Evolutionary conservation across 2,329 filamentous ascomycete genomes (phyloP).

Genomic region (Stemphylium vesicarium): DNA sequence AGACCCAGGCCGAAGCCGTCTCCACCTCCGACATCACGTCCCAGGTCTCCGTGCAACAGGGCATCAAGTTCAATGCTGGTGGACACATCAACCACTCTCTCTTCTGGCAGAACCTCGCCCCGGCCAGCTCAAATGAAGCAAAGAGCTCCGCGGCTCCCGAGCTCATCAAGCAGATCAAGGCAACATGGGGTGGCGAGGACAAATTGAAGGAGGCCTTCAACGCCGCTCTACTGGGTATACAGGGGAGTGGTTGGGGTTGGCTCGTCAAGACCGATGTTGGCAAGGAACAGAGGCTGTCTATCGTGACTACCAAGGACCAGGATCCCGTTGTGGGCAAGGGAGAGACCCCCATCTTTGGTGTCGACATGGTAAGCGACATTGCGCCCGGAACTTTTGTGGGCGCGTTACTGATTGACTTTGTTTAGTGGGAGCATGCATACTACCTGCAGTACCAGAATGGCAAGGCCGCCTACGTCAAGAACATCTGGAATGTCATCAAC

Average conservation of each 20-base stretch:
- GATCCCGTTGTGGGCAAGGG: constrained; percentile 70
- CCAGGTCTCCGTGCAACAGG: constrained; percentile 71
- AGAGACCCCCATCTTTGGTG: constrained; percentile 73
- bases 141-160: constrained; percentile 61
- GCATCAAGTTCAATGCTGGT: constrained; percentile 86
- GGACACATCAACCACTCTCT: constrained; percentile 93
- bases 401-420: not conserved
- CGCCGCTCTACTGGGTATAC: constrained; percentile 70
- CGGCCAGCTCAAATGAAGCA: constrained; percentile 64
- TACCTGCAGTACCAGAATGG: constrained; percentile 83
- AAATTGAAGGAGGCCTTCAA: constrained; percentile 71
- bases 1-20: constrained; percentile 64
- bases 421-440: constrained; percentile 84
- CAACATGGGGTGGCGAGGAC: constrained; percentile 72
- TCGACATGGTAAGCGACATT: constrained; percentile 67
- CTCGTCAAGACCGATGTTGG: constrained; percentile 71
- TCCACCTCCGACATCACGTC: constrained; percentile 64
- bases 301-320: constrained; percentile 86
- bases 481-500: constrained; percentile 80
- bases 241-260: constrained; percentile 91
- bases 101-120: constrained; percentile 86
- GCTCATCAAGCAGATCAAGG: constrained; percentile 66
- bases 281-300: constrained; percentile 61
- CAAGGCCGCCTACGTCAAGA: constrained; percentile 75
- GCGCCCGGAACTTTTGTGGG: not conserved